Percentiles rank a stretch among this genome's conserved stretches.
Conservation (phyloP, 176 grass and related monocot species). For the Avena atlantica region DNA sequence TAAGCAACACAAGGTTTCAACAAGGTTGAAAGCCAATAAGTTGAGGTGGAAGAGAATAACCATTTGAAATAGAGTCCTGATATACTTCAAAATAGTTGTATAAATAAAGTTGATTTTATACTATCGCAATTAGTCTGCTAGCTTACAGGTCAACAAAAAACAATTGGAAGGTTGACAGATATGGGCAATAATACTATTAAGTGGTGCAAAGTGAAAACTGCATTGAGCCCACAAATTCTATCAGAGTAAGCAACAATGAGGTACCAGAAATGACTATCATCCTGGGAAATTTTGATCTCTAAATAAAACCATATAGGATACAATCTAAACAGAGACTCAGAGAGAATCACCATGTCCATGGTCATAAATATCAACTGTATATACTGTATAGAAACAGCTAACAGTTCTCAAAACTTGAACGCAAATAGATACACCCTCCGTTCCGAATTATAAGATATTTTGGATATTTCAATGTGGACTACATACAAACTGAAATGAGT, state of each 20-base stretch:
- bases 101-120: constrained; percentile 5
- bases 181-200: not conserved
- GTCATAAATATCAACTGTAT: not conserved
- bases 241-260: not conserved
- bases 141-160: not conserved
- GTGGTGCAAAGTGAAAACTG: constrained; percentile 1
- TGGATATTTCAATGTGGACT: too few species aligned
- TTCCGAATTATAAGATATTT: too few species aligned
- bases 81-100: not conserved
- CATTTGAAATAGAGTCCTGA: not conserved
- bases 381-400: constrained; percentile 2
- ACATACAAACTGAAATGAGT: too few species aligned
- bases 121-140: constrained; percentile 1
- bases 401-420: not conserved
- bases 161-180: constrained; percentile 1
- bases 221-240: not conserved
- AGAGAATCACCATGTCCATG: not conserved
- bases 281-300: not conserved
- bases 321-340: not conserved
- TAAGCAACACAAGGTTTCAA: constrained; percentile 25
- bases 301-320: constrained; percentile 22
- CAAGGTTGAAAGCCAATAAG: constrained; percentile 25
- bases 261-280: not conserved
- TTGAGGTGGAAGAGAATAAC: not conserved
- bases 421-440: not conserved